Conservation (phyloP, 805 yeast species). For the Pichia kluyveri region DNA sequence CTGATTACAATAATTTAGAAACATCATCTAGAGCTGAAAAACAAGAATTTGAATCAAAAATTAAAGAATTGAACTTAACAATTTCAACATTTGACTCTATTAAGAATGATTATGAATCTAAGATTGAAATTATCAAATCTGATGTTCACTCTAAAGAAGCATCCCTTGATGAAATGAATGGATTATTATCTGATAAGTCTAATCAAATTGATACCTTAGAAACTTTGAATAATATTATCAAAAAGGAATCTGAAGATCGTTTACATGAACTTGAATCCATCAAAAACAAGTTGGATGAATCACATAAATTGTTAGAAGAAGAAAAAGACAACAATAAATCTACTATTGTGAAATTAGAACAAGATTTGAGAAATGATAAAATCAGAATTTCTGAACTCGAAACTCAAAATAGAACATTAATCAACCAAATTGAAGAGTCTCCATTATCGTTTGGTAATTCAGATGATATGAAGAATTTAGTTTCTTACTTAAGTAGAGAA, state of each 20-base stretch:
- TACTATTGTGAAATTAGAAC: conserved; percentile 34
- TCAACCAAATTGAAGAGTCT: conserved; percentile 50
- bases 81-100: conserved; percentile 18
- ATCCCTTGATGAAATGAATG: conserved; percentile 12
- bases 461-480: conserved; percentile 41
- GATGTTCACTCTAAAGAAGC: conserved; percentile 23
- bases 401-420: conserved; percentile 58
- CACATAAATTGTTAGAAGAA: conserved; percentile 25
- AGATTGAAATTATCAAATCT: conserved; percentile 21
- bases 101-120: conserved; percentile 23
- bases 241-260: conserved; percentile 15
- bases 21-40: conserved; percentile 8
- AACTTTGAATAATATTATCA: conserved; percentile 4
- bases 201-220: conserved; percentile 20
- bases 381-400: conserved; percentile 45
- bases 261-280: conserved; percentile 26
- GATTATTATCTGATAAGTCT: conserved; percentile 16
- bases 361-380: conserved; percentile 37
- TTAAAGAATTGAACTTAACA: conserved; percentile 18
- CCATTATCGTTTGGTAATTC: conserved; percentile 11
- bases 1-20: conserved; percentile 9
- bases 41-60: conserved; percentile 12
- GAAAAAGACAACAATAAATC: conserved; percentile 38
- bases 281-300: conserved; percentile 28
- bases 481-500: conserved; percentile 60